Evolutionary conservation across 75 land plant genomes (phyloP), one percentile per base, ranked within the genome.

Genomic region (Isoetes taiwanensis): DNA sequence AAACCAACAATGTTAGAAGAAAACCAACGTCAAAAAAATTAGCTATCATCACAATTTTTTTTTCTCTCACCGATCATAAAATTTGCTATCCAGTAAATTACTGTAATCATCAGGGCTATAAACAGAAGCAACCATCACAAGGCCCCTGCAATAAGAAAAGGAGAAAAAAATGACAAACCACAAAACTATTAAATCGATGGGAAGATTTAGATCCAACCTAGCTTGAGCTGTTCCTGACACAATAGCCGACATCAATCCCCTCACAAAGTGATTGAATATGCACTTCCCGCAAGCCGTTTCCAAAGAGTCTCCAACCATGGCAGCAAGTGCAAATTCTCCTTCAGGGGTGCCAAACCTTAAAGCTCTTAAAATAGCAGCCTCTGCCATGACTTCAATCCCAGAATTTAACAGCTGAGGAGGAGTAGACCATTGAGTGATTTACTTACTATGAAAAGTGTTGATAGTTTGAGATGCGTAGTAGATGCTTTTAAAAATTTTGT

Each of bases 281-380:
- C 58, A 28, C 32, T 54, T 46, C 5, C 79, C 82, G 19, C 79
- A 61, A 0, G 69, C 71, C 0, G 67, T 57, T 16, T 41, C 29
- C 16, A 74, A 50, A 1, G 80, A 64, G 40, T 90, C 84, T 21
- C 58, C 62, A 41, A 90, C 63, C 4, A 80, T 69, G 32, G 86
- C 76, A 23, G 85, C 84, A 0, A 80, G 81, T 3, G 97, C 87
- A 12, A 74, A 82, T 34, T 86, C 97, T 21, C 88, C 94, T 9
- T 73, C 72, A 1, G 76, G 32, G 37, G 62, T 67, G 19, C 97
- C 94, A 54, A 82, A 86, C 10, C 94, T 59, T 19, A 90, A 26
- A 26, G 1, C n/a, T 54, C 19, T 54, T 6, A 54, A 32, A 54
- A 1, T 31, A n/a, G n/a, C 43, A 8, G 30, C 30, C 30, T 27